Percentiles rank a stretch among this genome's conserved stretches.
Evolutionary conservation across 139 green algal genomes (phyloP).

Genomic region (Mychonastes homosphaera): DNA sequence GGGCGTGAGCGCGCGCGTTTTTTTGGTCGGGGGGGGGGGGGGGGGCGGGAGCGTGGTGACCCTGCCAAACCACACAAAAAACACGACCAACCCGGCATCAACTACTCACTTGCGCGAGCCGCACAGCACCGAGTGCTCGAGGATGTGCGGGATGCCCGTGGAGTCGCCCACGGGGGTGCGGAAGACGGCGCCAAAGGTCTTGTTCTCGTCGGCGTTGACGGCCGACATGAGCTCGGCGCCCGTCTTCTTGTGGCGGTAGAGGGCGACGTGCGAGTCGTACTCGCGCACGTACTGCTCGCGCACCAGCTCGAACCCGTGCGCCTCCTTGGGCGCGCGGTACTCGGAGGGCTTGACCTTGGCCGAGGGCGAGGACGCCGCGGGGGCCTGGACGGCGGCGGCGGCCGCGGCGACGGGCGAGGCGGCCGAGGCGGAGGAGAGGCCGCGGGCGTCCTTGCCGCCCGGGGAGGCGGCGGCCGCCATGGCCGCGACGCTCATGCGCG

Average conservation of each 20-base stretch:
- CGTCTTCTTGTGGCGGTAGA: constrained; percentile 78
- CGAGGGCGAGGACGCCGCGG: not conserved
- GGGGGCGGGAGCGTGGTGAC: too few relatives aligned
- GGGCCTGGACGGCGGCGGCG: not conserved
- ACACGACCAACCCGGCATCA: not conserved
- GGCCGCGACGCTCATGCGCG: not conserved
- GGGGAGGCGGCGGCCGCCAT: constrained; percentile 14
- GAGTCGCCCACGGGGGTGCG: constrained; percentile 81
- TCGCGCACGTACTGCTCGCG: constrained; percentile 73
- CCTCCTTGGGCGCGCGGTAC: constrained; percentile 26
- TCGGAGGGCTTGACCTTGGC: not conserved
- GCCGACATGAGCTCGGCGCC: constrained; percentile 91
- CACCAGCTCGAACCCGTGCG: constrained; percentile 73
- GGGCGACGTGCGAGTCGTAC: constrained; percentile 64
- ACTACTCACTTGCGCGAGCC: too few relatives aligned
- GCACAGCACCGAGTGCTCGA: constrained; percentile 96
- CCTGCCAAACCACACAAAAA: constrained; percentile 3
- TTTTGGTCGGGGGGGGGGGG: not conserved
- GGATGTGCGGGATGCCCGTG: constrained; percentile 85
- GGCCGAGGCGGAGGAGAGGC: not conserved
- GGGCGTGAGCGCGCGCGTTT: not conserved
- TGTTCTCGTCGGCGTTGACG: constrained; percentile 95
- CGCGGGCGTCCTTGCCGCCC: not conserved
- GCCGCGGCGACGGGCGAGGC: not conserved
- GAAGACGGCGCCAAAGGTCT: constrained; percentile 94